Evolutionary conservation across 352 stramenopile species (phyloP).

Genomic region (Pythium utonaiense): DNA sequence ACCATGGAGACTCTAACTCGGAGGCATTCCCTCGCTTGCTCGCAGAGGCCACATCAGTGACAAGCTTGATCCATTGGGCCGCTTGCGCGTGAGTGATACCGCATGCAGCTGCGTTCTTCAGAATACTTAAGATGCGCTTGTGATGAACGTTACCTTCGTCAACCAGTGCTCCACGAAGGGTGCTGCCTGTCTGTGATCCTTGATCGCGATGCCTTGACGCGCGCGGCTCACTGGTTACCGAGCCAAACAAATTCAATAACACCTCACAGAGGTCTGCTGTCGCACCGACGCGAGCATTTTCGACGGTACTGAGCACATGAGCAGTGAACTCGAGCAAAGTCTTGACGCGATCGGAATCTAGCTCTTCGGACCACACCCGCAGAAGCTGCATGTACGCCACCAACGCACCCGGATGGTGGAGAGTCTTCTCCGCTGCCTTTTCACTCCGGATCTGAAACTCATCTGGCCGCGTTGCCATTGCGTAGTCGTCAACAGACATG

Average conservation of each 20-base stretch:
- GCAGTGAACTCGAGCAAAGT: conserved; percentile 3
- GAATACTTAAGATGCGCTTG: neutral
- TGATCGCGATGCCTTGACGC: neutral
- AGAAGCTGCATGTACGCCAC: conserved; percentile 19
- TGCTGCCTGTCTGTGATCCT: neutral
- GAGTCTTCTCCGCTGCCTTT: neutral
- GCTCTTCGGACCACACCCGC: conserved; percentile 11
- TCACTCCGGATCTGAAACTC: neutral
- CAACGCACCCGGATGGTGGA: conserved; percentile 19
- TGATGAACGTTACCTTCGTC: conserved; percentile 9
- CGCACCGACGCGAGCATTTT: conserved; percentile 19
- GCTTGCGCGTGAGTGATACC: conserved; percentile 14
- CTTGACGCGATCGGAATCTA: conserved; percentile 1
- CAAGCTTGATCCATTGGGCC: conserved; percentile 25
- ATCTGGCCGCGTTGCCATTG: neutral
- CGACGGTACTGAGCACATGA: conserved; percentile 11
- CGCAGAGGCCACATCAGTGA: conserved; percentile 9
- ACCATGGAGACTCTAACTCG: neutral
- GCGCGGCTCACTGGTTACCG: neutral
- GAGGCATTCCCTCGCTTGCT: neutral
- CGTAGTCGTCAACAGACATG: conserved; percentile 15
- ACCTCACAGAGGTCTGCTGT: conserved; percentile 9
- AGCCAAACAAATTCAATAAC: conserved; percentile 17
- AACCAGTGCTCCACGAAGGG: conserved; percentile 10
- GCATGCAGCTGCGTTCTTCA: conserved; percentile 9